Conservation (phyloP, 371 early-diverging fungal genomes). For the Cokeromyces recurvatus region DNA sequence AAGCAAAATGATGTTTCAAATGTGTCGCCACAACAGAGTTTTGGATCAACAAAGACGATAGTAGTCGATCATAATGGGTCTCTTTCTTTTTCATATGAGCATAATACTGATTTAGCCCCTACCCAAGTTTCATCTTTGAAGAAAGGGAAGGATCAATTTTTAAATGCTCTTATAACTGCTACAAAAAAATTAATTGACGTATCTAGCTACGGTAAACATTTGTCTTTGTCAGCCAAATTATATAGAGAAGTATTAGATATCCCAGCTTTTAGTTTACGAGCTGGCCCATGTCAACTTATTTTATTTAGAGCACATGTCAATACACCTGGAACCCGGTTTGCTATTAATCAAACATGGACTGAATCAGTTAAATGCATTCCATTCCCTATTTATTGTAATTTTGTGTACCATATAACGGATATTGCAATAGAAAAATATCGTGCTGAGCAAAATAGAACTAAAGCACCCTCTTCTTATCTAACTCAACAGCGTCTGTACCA, state of each 20-base stretch:
- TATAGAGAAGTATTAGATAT: conserved; percentile 29
- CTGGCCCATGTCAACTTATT: conserved; percentile 31
- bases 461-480: not conserved
- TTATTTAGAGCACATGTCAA: conserved; percentile 31
- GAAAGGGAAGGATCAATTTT: too few species aligned
- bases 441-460: not conserved
- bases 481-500: conserved; percentile 12
- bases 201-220: conserved; percentile 21
- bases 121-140: too few species aligned
- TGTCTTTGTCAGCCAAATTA: conserved; percentile 23
- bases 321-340: conserved; percentile 24
- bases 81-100: too few species aligned
- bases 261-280: conserved; percentile 27
- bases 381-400: conserved; percentile 22
- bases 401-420: conserved; percentile 24
- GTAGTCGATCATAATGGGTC: too few species aligned
- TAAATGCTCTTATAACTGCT: conserved; percentile 20
- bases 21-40: too few species aligned
- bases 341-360: conserved; percentile 29
- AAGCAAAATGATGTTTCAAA: too few species aligned
- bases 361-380: conserved; percentile 34
- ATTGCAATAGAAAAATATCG: conserved; percentile 18
- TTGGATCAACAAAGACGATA: too few species aligned
- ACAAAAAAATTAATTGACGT: conserved; percentile 10
- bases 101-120: too few species aligned